A percentile compares a stretch with the other conserved stretches of the same genome.
Conservation (phyloP, 495 filamentous ascomycete species). For the Lasiosphaeria ovina region DNA sequence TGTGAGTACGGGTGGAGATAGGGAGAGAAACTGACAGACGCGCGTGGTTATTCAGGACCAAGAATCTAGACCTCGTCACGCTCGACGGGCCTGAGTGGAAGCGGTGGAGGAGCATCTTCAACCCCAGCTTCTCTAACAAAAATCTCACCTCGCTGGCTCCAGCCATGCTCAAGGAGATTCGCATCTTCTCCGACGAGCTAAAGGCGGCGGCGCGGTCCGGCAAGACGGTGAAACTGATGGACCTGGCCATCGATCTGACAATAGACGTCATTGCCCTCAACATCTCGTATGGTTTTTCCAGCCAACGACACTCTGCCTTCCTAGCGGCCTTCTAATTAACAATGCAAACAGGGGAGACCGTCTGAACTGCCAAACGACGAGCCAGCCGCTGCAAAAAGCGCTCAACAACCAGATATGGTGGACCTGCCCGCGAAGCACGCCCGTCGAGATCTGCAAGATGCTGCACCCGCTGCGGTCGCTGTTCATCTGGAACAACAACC, state of each 20-base stretch:
- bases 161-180: conserved; percentile 39
- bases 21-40: too few relatives aligned
- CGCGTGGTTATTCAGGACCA: conserved; percentile 19
- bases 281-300: background rate
- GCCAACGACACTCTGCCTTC: background rate
- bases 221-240: conserved; percentile 36
- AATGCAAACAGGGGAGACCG: background rate
- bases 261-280: conserved; percentile 41
- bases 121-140: conserved; percentile 43
- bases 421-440: background rate
- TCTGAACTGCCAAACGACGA: conserved; percentile 14
- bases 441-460: conserved; percentile 2
- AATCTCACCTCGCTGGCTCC: conserved; percentile 43
- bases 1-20: too few relatives aligned
- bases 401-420: conserved; percentile 22
- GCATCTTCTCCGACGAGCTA: conserved; percentile 36
- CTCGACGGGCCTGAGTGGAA: conserved; percentile 43
- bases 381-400: conserved; percentile 19
- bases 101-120: conserved; percentile 41
- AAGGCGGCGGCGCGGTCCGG: conserved; percentile 26
- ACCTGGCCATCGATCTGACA: conserved; percentile 33
- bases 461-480: conserved; percentile 11
- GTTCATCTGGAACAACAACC: conserved; percentile 24
- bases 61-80: conserved; percentile 34
- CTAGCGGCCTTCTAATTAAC: background rate